Evolutionary conservation across 2,329 filamentous ascomycete genomes (phyloP).

Genomic region (Fusarium agapanthi): DNA sequence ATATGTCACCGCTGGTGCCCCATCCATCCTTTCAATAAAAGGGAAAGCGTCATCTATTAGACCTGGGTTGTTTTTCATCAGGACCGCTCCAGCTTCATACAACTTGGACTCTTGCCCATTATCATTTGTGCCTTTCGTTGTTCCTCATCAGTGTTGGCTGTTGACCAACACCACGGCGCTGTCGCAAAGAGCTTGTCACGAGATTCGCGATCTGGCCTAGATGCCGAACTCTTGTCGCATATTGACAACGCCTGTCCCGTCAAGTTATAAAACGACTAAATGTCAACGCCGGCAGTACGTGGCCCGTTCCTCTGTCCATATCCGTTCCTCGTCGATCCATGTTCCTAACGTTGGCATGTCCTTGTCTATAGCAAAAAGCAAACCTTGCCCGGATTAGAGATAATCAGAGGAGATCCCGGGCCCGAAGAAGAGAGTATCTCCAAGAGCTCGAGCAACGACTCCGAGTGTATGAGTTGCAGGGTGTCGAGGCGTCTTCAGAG

Average conservation of each 20-base stretch:
- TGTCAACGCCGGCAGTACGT: constrained; percentile 47
- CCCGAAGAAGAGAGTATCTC: constrained; percentile 77
- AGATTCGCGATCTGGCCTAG: constrained; percentile 27
- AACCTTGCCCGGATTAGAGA: constrained; percentile 71
- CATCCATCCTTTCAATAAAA: constrained; percentile 38
- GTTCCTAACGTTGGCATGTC: constrained; percentile 29
- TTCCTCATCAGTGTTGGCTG: constrained; percentile 5
- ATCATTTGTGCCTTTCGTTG: constrained; percentile 13
- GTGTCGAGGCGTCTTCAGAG: constrained; percentile 74
- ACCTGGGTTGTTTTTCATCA: constrained; percentile 24
- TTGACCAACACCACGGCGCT: constrained; percentile 8
- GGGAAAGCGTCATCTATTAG: constrained; percentile 36
- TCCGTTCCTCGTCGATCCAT: constrained; percentile 7
- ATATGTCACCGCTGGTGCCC: constrained; percentile 32
- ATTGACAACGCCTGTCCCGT: constrained; percentile 13
- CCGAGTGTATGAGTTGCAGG: constrained; percentile 69
- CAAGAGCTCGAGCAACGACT: constrained; percentile 71
- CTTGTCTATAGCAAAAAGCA: constrained; percentile 47
- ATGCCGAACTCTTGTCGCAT: constrained; percentile 32
- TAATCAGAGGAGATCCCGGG: constrained; percentile 80
- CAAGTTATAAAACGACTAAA: constrained; percentile 41
- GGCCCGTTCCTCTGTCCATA: constrained; percentile 11
- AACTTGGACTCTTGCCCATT: constrained; percentile 15
- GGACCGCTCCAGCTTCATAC: constrained; percentile 24
- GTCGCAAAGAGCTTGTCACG: constrained; percentile 13